Conservation (phyloP, 495 filamentous ascomycete species). For the Xylaria nigripes region DNA sequence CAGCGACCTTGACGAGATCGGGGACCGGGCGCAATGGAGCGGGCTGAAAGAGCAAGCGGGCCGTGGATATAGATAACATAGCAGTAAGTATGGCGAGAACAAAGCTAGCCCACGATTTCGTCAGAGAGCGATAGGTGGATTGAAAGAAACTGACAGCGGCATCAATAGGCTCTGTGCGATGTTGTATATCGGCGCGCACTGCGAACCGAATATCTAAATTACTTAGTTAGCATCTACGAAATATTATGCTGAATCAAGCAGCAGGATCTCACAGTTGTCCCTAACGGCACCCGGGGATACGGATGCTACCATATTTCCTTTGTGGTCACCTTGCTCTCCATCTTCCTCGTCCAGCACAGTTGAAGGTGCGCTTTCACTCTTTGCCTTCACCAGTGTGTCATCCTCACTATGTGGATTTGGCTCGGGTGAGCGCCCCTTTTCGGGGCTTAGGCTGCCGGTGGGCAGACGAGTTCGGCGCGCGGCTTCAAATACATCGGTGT, state of each 20-base stretch:
- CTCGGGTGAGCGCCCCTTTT: conserved; percentile 42
- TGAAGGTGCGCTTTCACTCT: conserved; percentile 19
- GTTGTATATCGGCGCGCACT: conserved; percentile 76
- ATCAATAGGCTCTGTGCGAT: conserved; percentile 77
- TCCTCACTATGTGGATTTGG: conserved; percentile 30
- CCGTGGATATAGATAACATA: conserved; percentile 49
- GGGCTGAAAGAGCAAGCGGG: conserved; percentile 61
- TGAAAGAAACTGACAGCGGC: conserved; percentile 58
- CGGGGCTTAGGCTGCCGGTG: conserved; percentile 42
- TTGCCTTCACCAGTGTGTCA: conserved; percentile 27
- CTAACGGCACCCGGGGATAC: conserved; percentile 10
- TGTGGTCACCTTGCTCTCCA: conserved; percentile 3
- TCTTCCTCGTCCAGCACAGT: not conserved
- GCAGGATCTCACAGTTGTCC: conserved; percentile 31
- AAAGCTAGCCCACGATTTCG: conserved; percentile 59
- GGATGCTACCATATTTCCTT: conserved; percentile 23
- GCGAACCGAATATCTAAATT: conserved; percentile 74
- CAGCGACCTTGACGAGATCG: conserved; percentile 82
- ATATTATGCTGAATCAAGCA: not conserved
- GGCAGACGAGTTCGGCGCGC: conserved; percentile 46
- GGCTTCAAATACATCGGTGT: conserved; percentile 35
- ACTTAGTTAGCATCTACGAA: conserved; percentile 16
- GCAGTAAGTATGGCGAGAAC: conserved; percentile 46
- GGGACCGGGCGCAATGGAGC: conserved; percentile 61
- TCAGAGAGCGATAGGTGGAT: conserved; percentile 45